These are phyloP conservation scores for Fusarium sp. DNA, from an alignment of 2,329 filamentous ascomycete genomes.

Conservation along the genomic window DNA sequence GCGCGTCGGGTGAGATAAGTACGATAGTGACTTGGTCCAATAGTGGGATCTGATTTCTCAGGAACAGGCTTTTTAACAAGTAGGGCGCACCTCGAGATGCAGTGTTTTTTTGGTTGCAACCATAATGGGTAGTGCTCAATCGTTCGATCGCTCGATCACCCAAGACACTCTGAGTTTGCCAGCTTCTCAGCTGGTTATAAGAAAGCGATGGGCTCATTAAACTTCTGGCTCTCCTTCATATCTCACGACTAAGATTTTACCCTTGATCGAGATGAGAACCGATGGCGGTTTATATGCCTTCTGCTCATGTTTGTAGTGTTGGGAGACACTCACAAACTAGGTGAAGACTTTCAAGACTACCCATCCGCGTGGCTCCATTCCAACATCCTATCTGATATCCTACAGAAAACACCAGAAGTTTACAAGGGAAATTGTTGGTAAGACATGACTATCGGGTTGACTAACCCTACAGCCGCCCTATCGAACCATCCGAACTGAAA, in stretches of 20 bases:
- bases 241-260: not conserved
- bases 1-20: slow-evolving; percentile 11
- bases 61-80: not conserved
- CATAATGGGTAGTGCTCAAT: slow-evolving; percentile 15
- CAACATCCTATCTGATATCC: slow-evolving; percentile 9
- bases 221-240: slow-evolving; percentile 21
- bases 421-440: slow-evolving; percentile 7
- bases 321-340: not conserved
- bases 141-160: slow-evolving; percentile 19
- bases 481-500: slow-evolving; percentile 3
- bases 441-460: slow-evolving; percentile 14
- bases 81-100: slow-evolving; percentile 14
- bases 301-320: not conserved
- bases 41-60: slow-evolving; percentile 13
- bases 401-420: slow-evolving; percentile 2
- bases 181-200: slow-evolving; percentile 19
- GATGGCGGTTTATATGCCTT: not conserved
- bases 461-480: not conserved
- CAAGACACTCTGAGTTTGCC: slow-evolving; percentile 25
- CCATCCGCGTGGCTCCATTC: slow-evolving; percentile 12
- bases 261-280: not conserved
- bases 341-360: not conserved
- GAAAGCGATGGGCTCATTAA: slow-evolving; percentile 28
- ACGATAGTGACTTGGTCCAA: slow-evolving; percentile 1
- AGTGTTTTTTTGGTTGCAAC: slow-evolving; percentile 28